Evolutionary conservation across 257 asterid species (phyloP).

Genomic region (Nicotiana knightiana): DNA sequence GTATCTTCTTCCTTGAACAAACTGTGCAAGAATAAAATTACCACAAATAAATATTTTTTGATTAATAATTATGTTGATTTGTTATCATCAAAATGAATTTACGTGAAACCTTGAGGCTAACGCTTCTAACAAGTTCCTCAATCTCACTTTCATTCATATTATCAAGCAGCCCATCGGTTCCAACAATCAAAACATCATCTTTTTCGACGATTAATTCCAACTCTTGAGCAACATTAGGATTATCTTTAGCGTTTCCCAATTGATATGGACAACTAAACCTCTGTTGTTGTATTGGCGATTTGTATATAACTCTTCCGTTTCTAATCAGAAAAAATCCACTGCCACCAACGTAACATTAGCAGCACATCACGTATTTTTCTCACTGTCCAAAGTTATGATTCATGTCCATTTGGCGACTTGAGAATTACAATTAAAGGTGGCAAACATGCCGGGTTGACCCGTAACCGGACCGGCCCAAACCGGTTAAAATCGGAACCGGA

Average conservation of each 20-base stretch:
- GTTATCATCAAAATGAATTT: too few species aligned
- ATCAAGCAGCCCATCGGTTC: conserved; percentile 28
- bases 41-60: too few species aligned
- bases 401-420: too few species aligned
- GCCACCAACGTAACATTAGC: conserved; percentile 24
- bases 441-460: too few species aligned
- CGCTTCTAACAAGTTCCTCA: background rate
- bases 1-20: too few species aligned
- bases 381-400: background rate
- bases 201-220: background rate
- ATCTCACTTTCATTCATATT: conserved; percentile 15
- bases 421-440: too few species aligned
- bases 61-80: too few species aligned
- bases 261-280: conserved; percentile 20
- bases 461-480: too few species aligned
- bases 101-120: too few species aligned
- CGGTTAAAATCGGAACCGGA: too few species aligned
- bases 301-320: conserved; percentile 5
- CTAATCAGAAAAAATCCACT: conserved; percentile 23
- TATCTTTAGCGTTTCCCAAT: conserved; percentile 14
- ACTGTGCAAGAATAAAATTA: too few species aligned
- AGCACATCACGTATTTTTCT: background rate
- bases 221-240: conserved; percentile 15
- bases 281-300: conserved; percentile 11
- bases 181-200: conserved; percentile 17